These are phyloP conservation scores for Leishmania braziliensis DNA, from an alignment of 208 protist species.

Conservation along the genomic window DNA sequence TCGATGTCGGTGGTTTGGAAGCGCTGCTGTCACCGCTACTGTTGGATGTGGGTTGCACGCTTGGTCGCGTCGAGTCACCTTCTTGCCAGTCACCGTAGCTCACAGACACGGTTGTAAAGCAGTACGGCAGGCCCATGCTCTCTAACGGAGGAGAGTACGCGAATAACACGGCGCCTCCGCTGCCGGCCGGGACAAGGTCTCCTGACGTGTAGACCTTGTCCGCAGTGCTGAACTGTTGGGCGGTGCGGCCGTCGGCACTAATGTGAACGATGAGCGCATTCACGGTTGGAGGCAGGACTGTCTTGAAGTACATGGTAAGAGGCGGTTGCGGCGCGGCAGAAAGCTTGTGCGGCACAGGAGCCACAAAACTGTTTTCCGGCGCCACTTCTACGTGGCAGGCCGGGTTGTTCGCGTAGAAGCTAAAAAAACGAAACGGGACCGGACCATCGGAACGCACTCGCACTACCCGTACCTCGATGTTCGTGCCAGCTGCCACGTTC, in stretches of 20 bases:
- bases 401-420: constrained; percentile 73
- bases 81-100: constrained; percentile 12
- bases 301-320: constrained; percentile 62
- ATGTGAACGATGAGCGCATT: constrained; percentile 31
- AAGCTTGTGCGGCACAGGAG: constrained; percentile 47
- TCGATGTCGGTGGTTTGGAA: not conserved
- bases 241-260: not conserved
- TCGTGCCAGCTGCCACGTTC: constrained; percentile 45
- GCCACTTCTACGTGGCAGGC: constrained; percentile 66
- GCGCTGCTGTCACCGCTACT: not conserved
- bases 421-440: constrained; percentile 80
- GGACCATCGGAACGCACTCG: constrained; percentile 54
- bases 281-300: constrained; percentile 29
- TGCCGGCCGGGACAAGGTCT: constrained; percentile 20
- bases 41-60: not conserved
- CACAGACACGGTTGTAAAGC: constrained; percentile 25
- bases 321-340: constrained; percentile 3
- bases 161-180: constrained; percentile 25
- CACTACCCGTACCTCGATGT: constrained; percentile 65
- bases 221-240: constrained; percentile 7
- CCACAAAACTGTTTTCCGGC: constrained; percentile 50
- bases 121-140: constrained; percentile 4
- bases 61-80: not conserved
- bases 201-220: constrained; percentile 21
- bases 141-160: constrained; percentile 9